Base-by-base conservation (phyloP, 805 yeast genomes). In the Lachancea lanzarotensis region DNA sequence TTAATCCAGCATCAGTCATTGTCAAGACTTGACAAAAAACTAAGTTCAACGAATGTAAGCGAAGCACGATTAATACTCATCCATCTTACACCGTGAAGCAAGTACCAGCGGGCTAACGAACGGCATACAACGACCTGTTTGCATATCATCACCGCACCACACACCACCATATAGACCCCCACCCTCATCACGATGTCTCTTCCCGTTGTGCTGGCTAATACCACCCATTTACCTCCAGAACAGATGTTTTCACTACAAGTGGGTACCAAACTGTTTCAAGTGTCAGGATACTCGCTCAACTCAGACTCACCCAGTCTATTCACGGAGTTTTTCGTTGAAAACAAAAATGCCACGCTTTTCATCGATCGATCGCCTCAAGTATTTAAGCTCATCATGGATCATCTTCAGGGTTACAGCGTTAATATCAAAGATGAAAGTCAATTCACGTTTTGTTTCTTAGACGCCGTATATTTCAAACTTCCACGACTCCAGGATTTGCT, bases 271-370 rank as follows among this genome's bases (percentile, higher is more conserved):
- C 31, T 29, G 13, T 18, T 35, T 7, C 11, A 18, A 29, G 45
- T 66, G 9, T 81, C 88, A 56, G 96, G 96, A 1, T 90, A 93
- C 0, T 86, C 95, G 2, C 65, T 89, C 32, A 82, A 88, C 20
- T 84, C 84, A 2, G 96, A 89, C 65, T 82, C 82, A 0, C 97
- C 97, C 0, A 85, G 95, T 3, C 88, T 84, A 60, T 90, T 89
- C 68, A 87, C 96, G 2, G 70, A 74, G 22, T 86, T 70, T 66
- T 89, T 89, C 60, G 19, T 39, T 12, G 44, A 41, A 18, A 44
- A 48, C 40, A 35, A 45, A 2, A 42, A 53, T 42, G 55, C 63
- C 15, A 58, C 57, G 8, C 60, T 86, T 9, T 79, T 78, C 54
- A 78, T 89, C 44, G 96, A 89, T 61, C 68, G 96, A 31, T 81